A percentile compares a stretch with the other conserved stretches of the same genome.
These are phyloP conservation scores for Globisporangium carolinianum DNA, from an alignment of 352 stramenopile species.

Conservation along the genomic window DNA sequence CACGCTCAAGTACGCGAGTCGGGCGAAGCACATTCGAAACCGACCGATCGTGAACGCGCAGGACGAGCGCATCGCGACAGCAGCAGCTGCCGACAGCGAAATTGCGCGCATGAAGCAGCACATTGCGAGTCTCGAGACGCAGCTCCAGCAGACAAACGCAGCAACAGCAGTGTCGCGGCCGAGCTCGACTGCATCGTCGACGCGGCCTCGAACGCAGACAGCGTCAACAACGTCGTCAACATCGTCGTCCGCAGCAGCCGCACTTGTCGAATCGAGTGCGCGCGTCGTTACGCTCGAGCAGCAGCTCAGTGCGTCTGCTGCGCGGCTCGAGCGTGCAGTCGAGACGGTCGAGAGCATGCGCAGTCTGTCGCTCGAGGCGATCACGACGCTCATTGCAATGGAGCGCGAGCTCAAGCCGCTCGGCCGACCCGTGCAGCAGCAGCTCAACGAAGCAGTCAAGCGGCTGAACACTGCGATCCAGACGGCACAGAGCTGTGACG, in stretches of 20 bases:
- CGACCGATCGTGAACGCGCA: conserved; percentile 95
- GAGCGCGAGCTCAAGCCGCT: conserved; percentile 72
- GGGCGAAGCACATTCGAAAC: conserved; percentile 99
- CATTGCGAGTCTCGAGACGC: conserved; percentile 62
- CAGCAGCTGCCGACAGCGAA: conserved; percentile 25
- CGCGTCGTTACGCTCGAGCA: conserved; percentile 2
- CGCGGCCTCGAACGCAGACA: not conserved
- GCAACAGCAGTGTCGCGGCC: conserved; percentile 2
- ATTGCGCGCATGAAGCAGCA: conserved; percentile 75
- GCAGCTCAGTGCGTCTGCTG: conserved; percentile 28
- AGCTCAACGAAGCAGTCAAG: conserved; percentile 81
- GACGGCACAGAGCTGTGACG: conserved; percentile 38
- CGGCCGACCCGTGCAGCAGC: conserved; percentile 58
- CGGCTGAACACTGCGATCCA: conserved; percentile 63
- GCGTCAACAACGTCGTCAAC: not conserved
- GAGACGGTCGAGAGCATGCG: conserved; percentile 57
- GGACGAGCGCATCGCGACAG: conserved; percentile 30
- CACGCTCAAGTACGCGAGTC: conserved; percentile 97
- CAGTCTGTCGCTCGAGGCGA: conserved; percentile 52
- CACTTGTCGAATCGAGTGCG: not conserved
- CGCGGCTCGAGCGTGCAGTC: conserved; percentile 28
- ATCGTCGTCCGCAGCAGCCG: not conserved
- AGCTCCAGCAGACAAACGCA: conserved; percentile 34
- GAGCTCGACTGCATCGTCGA: not conserved
- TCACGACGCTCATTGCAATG: conserved; percentile 66